Percentiles rank a stretch among this genome's conserved stretches.
phyloP scores from a whole-genome alignment of 2,329 filamentous ascomycete species.

The Celoporthe dispersa region DNA sequence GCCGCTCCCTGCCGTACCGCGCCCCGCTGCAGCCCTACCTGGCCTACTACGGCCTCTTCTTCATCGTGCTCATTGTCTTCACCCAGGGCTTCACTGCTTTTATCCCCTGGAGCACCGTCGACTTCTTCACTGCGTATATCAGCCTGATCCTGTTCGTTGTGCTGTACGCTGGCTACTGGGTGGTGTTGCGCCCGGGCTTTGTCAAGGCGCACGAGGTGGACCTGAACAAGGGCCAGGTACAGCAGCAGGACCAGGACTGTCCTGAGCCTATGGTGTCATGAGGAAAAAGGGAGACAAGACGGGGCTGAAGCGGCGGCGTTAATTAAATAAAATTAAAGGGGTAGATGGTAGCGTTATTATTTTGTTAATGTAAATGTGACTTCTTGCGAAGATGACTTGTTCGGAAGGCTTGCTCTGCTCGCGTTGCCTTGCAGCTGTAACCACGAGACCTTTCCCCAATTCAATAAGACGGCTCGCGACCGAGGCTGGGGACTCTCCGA shows the following conservation, averaged over 20 bases:
- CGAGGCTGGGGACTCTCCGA: too few species aligned
- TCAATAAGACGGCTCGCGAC: too few species aligned
- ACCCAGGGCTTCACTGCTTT: constrained; percentile 51
- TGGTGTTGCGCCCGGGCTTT: constrained; percentile 39
- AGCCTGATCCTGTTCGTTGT: constrained; percentile 37
- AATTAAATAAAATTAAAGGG: neutral
- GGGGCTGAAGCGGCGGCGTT: too few species aligned
- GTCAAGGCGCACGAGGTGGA: constrained; percentile 34
- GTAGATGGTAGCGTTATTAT: neutral
- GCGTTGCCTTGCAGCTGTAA: neutral
- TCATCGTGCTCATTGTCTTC: constrained; percentile 48
- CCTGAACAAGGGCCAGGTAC: constrained; percentile 32
- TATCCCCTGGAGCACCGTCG: constrained; percentile 44
- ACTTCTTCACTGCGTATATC: constrained; percentile 48
- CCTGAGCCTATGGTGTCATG: neutral
- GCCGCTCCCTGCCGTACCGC: constrained; percentile 37
- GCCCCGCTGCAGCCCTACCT: constrained; percentile 42
- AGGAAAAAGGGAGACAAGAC: neutral
- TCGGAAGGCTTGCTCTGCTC: neutral
- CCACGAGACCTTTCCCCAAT: neutral
- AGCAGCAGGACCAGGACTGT: constrained; percentile 1
- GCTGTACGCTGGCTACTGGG: constrained; percentile 46
- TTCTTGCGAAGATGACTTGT: neutral
- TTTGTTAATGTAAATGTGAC: neutral
- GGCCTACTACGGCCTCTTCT: constrained; percentile 48